Evolutionary conservation across 2,329 filamentous ascomycete species (phyloP).

Genomic region (Fusarium musae): DNA sequence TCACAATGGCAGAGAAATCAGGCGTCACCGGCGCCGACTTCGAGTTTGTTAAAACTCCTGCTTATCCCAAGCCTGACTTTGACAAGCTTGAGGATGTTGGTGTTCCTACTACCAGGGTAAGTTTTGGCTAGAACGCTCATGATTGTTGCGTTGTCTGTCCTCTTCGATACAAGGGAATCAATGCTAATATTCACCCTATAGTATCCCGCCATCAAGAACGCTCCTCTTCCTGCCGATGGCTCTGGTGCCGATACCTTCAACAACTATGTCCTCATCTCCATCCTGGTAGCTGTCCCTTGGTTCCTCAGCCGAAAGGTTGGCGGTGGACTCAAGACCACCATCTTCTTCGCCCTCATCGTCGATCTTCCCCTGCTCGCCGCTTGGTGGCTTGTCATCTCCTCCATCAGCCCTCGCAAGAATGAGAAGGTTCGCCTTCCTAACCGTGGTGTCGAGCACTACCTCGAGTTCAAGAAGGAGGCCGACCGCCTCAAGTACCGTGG

Average conservation of each 20-base stretch:
- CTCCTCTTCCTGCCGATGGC: conserved; percentile 89
- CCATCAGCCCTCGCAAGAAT: conserved; percentile 87
- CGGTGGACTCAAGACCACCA: conserved; percentile 86
- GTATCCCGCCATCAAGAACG: conserved; percentile 85
- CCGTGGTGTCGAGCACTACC: conserved; percentile 89
- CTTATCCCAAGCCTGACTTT: conserved; percentile 65
- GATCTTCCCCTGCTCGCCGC: conserved; percentile 80
- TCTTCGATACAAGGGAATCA: conserved; percentile 10
- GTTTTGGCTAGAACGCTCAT: neutral
- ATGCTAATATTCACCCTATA: conserved; percentile 19
- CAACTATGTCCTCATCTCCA: conserved; percentile 77
- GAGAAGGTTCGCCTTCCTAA: conserved; percentile 91
- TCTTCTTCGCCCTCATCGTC: conserved; percentile 86
- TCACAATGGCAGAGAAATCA: conserved; percentile 50
- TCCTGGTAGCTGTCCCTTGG: conserved; percentile 77
- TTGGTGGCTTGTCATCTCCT: conserved; percentile 86
- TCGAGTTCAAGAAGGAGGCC: conserved; percentile 78
- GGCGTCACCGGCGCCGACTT: conserved; percentile 52
- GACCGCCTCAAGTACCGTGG: conserved; percentile 76
- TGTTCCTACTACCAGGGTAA: conserved; percentile 55
- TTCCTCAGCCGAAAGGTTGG: conserved; percentile 88
- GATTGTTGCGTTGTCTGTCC: conserved; percentile 25
- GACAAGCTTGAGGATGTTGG: conserved; percentile 72
- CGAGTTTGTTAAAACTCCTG: conserved; percentile 56
- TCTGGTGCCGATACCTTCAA: conserved; percentile 88